Evolutionary conservation across 441 rosid species (phyloP), one percentile per base, ranked within the genome.

Genomic region (Brassica hybrid): DNA sequence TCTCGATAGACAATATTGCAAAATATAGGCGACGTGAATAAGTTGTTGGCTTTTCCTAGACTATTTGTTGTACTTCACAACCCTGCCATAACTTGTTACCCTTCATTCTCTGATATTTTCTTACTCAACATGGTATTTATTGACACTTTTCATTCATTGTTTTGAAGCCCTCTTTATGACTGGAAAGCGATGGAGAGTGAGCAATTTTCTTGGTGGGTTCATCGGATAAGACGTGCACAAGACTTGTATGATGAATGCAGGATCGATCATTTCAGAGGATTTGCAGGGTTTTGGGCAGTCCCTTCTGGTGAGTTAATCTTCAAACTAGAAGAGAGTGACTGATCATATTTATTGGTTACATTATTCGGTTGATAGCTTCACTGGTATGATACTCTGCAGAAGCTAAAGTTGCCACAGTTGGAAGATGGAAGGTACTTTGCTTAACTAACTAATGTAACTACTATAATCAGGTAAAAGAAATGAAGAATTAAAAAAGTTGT

Each of bases 271-370:
- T 93, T 95, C 83, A 89, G 99, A 89, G 99, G 98, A 79, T 91
- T 95, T 86, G 91, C 99, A 75, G 99, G 98, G 54, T 95, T 78
- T 85, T 95, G 99, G 99, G 96, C 99, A 57, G 92, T 93, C 67
- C 86, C 92, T 78, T 88, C 98, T 71, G 98, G 99, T 95, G 81
- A 87, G 92, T 77, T 11, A 52, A 57, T 75, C 30, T 74, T 74
- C 57, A 52, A 64, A 78, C 66, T 67, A 12, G 64, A 58, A 66
- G 65, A 56, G 12, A n/a, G 72, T 59, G 59, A n/a, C 60, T 21
- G 19, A 25, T 60, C 66, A 18, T 38, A 75, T 3, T 19, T 63
- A 11, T 30, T 69, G 7, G 62, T 2, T 65, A 18, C 69, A 64
- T n/a, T 32, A 41, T 12, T 65, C 45, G n/a, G 4, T 8, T 65